A percentile compares a stretch with the other conserved stretches of the same genome.
Conservation (phyloP, 1,284 basidiomycete species). For the Ceratobasidium sp. region DNA sequence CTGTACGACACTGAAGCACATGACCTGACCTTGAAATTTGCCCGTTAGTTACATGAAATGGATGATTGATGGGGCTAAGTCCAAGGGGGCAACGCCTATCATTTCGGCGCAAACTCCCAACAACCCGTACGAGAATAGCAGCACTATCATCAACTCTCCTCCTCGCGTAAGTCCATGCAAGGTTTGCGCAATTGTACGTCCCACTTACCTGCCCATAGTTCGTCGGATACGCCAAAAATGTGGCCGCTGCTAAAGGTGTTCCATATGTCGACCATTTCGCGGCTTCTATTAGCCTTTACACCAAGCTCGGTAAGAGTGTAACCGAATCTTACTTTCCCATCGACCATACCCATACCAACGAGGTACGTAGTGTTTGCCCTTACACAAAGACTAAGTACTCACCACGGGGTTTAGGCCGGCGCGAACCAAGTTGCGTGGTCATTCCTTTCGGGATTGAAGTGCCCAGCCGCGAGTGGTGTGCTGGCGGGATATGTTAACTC, state of each 20-base stretch:
- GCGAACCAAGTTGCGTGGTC: slow-evolving; percentile 45
- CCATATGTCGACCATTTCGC: slow-evolving; percentile 64
- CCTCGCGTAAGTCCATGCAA: slow-evolving; percentile 53
- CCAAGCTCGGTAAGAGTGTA: slow-evolving; percentile 60
- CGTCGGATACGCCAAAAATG: slow-evolving; percentile 63
- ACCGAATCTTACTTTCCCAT: slow-evolving; percentile 64
- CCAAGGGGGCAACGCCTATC: slow-evolving; percentile 66
- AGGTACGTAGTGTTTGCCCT: slow-evolving; percentile 38
- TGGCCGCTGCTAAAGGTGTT: slow-evolving; percentile 60
- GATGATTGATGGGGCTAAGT: slow-evolving; percentile 50
- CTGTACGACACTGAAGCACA: neutral
- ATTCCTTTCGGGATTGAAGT: slow-evolving; percentile 45
- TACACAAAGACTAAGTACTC: neutral
- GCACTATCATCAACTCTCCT: slow-evolving; percentile 57
- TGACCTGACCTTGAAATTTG: neutral
- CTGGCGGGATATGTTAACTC: slow-evolving; percentile 25
- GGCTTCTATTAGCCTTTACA: neutral
- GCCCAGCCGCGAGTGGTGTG: slow-evolving; percentile 33
- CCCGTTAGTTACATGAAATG: slow-evolving; percentile 30
- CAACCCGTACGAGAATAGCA: slow-evolving; percentile 62
- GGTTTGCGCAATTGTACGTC: neutral
- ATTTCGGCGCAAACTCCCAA: slow-evolving; percentile 66
- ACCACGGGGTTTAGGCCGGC: slow-evolving; percentile 12
- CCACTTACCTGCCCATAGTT: slow-evolving; percentile 54
- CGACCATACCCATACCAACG: slow-evolving; percentile 66